Evolutionary conservation across 2,329 filamentous ascomycete genomes (phyloP).

Genomic region (Capronia americana): DNA sequence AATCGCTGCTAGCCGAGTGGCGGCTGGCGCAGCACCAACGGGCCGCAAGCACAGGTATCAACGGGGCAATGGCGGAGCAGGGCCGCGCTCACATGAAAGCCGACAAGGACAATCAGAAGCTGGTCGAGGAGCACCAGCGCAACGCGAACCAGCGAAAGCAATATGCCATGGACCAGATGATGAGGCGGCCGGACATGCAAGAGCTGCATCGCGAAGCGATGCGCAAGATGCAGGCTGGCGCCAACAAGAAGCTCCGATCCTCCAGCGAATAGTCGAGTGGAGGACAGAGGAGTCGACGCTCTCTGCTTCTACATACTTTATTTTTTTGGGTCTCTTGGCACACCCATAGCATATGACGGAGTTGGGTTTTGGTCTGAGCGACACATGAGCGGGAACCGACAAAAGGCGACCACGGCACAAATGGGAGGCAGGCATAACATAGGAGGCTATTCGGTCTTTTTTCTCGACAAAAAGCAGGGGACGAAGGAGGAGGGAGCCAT

Average conservation of each 20-base stretch:
- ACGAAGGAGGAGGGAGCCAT: background rate
- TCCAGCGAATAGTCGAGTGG: background rate
- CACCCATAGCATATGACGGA: conserved; percentile 3
- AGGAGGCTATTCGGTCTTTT: conserved; percentile 7
- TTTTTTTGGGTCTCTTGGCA: background rate
- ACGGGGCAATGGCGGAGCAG: conserved; percentile 46
- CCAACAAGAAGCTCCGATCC: conserved; percentile 47
- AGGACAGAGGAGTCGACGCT: background rate
- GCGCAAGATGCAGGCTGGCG: conserved; percentile 74
- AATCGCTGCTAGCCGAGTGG: conserved; percentile 70
- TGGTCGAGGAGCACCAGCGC: conserved; percentile 64
- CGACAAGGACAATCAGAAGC: conserved; percentile 68
- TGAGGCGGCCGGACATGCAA: conserved; percentile 76
- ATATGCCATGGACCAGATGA: conserved; percentile 72
- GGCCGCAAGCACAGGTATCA: conserved; percentile 43
- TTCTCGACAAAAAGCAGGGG: background rate
- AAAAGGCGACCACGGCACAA: background rate
- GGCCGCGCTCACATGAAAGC: conserved; percentile 58
- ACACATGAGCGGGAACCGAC: background rate
- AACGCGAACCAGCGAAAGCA: conserved; percentile 65
- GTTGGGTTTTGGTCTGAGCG: background rate
- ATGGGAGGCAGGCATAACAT: background rate
- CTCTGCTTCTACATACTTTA: background rate
- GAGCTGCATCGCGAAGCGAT: conserved; percentile 80
- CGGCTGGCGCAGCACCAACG: conserved; percentile 69